phyloP scores from a whole-genome alignment of 805 yeast species.

The Cyberlindnera maclurae region DNA sequence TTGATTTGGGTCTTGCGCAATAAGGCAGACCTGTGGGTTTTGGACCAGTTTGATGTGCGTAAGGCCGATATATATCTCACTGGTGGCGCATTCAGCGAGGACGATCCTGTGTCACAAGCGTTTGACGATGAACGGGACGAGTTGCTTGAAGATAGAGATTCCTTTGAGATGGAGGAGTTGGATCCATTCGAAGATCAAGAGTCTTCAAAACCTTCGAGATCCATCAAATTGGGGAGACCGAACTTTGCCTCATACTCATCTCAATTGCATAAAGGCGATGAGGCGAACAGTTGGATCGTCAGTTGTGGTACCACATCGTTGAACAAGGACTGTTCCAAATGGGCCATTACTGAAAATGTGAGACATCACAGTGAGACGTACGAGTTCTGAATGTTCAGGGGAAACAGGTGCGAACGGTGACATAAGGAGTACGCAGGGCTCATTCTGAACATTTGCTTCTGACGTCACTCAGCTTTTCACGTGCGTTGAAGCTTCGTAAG shows the following conservation, averaged over 20 bases:
- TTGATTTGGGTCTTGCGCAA: conserved; percentile 51
- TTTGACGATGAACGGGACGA: conserved; percentile 15
- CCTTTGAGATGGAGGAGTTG: conserved; percentile 17
- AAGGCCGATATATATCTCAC: conserved; percentile 37
- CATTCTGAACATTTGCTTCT: too few relatives aligned
- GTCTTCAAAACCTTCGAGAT: conserved; percentile 1
- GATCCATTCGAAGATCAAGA: conserved; percentile 18
- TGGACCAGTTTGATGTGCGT: conserved; percentile 30
- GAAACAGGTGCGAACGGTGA: background rate
- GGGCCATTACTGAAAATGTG: conserved; percentile 32
- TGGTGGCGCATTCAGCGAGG: conserved; percentile 8
- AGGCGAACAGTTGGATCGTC: conserved; percentile 41
- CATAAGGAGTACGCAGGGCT: too few relatives aligned
- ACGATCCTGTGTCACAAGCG: conserved; percentile 5
- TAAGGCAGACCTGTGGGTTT: conserved; percentile 39
- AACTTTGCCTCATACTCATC: conserved; percentile 22
- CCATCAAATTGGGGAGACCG: conserved; percentile 35
- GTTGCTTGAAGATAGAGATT: conserved; percentile 18
- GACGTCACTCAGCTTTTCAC: too few relatives aligned
- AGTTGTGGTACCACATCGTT: conserved; percentile 52
- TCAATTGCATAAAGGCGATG: conserved; percentile 24
- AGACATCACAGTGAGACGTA: conserved; percentile 40
- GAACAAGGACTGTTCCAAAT: conserved; percentile 31
- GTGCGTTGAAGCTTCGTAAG: too few relatives aligned
- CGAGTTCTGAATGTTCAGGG: conserved; percentile 12